Evolutionary conservation across 139 green algal genomes (phyloP), one percentile per base, ranked within the genome.

Genomic region (Pseudopediastrum boryanum): DNA sequence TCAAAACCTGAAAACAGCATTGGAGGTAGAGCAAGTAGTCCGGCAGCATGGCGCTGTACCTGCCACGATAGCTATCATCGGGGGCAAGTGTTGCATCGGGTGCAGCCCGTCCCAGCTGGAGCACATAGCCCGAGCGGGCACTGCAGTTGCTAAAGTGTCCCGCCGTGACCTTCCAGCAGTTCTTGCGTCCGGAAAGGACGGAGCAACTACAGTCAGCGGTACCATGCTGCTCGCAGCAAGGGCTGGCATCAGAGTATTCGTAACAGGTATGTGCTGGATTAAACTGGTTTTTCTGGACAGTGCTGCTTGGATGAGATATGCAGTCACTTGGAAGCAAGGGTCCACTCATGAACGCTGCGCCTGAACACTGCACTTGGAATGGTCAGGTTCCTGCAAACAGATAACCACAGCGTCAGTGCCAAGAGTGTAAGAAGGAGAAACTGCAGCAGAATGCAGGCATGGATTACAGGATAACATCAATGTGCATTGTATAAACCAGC

Each of bases 11-110:
- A 36, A 89, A 16, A 98, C 93, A 0, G 96, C 95, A 0, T 74
- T 85, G 6, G 85, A 94, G 31, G 96, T 99, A 5, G 96, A 99
- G 79, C 86, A 27, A 0, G 88, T 96, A 0, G 88, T 99, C 13
- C 73, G 92, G 0, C 29, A 78, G 4, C 25, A 89, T 41, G 93
- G 91, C 35, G 95, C 94, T 2, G 83, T 93, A 39, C 96, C 96
- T 0, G 96, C 96, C 7, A 99, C 96, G 9, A 96, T 99, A 7
- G 96, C 96, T 0, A 88, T 99, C 25, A 89, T 99, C 23, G 78
- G 63, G 1, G 96, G 95, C 31, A 69, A 85, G 27, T 86, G 84
- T 9, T 86, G 88, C 68, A 81, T 98, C 3, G 93, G 76, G 25
- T 67, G 48, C 21, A 12, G 44, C 21, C n/a, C 19, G 0, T 35